Evolutionary conservation across 2,329 filamentous ascomycete species (phyloP), one percentile per base, ranked within the genome.

Genomic region (Penicillium glabrum): DNA sequence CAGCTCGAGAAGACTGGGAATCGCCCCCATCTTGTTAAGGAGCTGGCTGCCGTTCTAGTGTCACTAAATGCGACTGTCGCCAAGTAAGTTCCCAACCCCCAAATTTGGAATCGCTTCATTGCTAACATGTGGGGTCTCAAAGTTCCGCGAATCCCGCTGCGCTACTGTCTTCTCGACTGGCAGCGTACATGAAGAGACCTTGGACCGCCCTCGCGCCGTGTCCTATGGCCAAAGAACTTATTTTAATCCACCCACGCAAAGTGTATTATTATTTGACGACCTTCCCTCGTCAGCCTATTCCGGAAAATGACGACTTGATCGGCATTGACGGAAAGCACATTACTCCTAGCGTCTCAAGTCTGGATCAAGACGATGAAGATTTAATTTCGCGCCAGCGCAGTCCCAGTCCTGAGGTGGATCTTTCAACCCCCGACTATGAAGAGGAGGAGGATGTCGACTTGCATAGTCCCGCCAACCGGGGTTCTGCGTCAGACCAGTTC

Each of bases 221-320:
- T 75, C 93, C 95, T 3, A 79, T 98, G 54, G 91, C 90, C 51
- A 98, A 98, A 78, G 91, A 96, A 76, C 85, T 97, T 53, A 91
- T 97, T 72, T 88, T 90, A 41, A 89, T 93, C 43, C 93, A 98
- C 72, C 95, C 95, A 21, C 89, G 93, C 71, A 91, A 95, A 75
- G 93, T 96, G 46, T 98, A 96, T 80, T 98, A 96, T 78, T 98
- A 93, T 78, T 85, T 99, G 58, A 96, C 91, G 39, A 96, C 90
- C n/a, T 89, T 84, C 69, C 87, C 90, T 46, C 90, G 89, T 70
- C 91, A 93, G 71, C 86, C 91, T 37, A 86, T 98, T 21, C 91
- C 91, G 2, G 85, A 89, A 62, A 82, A 80, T 44, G 79, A 81
- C 55, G 79, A 83, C 67, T 74, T 81, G 62, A 72, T 79, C 67